phyloP scores from a whole-genome alignment of 352 stramenopile genomes.

The Globisporangium paddicum region DNA sequence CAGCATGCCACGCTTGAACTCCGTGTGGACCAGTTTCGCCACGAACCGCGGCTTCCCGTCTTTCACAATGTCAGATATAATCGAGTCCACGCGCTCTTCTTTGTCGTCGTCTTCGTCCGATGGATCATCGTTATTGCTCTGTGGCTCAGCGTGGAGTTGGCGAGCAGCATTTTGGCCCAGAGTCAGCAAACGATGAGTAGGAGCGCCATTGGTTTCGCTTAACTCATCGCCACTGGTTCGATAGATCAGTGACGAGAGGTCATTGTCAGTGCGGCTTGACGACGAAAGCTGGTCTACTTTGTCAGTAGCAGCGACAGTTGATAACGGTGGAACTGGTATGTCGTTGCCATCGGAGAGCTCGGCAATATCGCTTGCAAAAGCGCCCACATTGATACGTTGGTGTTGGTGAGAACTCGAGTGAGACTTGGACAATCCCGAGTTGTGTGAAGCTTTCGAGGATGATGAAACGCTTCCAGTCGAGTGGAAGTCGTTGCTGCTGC shows the following conservation, averaged over 20 bases:
- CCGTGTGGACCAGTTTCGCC: conserved; percentile 41
- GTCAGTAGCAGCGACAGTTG: background rate
- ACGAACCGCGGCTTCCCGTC: conserved; percentile 48
- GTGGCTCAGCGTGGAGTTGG: background rate
- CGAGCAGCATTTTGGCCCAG: background rate
- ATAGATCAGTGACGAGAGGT: conserved; percentile 34
- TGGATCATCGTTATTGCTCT: conserved; percentile 15
- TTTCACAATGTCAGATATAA: conserved; percentile 47
- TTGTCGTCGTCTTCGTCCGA: conserved; percentile 30
- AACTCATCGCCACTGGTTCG: conserved; percentile 13
- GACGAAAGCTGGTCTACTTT: background rate
- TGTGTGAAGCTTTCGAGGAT: background rate
- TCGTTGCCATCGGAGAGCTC: conserved; percentile 17
- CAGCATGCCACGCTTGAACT: conserved; percentile 37
- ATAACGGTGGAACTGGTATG: background rate
- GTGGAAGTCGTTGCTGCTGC: background rate
- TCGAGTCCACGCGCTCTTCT: conserved; percentile 33
- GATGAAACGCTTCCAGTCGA: background rate
- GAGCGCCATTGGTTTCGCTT: background rate
- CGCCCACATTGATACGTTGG: conserved; percentile 10
- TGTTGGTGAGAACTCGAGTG: background rate
- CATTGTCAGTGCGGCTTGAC: conserved; percentile 9
- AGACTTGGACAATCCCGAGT: background rate
- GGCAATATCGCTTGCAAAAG: conserved; percentile 16
- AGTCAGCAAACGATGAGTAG: background rate